These are phyloP conservation scores for Persicaria tinctoria DNA, from an alignment of 148 eudicot genomes.

Conservation along the genomic window DNA sequence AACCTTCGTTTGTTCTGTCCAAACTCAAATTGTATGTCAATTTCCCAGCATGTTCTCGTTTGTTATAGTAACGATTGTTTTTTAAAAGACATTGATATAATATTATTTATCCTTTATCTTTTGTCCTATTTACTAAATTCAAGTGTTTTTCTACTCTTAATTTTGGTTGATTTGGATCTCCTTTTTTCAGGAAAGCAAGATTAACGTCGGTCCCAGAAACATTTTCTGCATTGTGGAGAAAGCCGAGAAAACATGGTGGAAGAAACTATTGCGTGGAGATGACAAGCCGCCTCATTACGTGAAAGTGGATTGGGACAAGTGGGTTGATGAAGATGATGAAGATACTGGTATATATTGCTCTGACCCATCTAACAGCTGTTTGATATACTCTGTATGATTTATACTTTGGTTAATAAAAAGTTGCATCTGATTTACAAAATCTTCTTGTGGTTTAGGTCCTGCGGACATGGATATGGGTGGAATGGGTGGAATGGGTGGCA, in stretches of 20 bases:
- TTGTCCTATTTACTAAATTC: not conserved
- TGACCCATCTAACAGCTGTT: not conserved
- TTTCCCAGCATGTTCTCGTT: not conserved
- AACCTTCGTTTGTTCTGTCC: not conserved
- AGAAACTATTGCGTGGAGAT: conserved; percentile 58
- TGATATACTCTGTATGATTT: not conserved
- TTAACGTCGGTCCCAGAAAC: conserved; percentile 60
- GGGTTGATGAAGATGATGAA: conserved; percentile 98
- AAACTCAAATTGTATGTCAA: not conserved
- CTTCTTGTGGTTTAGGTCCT: conserved; percentile 34
- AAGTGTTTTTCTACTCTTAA: not conserved
- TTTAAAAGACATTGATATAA: not conserved
- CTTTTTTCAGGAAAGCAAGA: conserved; percentile 68
- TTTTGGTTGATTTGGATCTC: not conserved
- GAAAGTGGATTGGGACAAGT: conserved; percentile 98
- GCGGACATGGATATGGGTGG: conserved; percentile 70
- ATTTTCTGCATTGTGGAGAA: conserved; percentile 78
- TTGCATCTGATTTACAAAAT: no score
- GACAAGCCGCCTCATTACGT: conserved; percentile 79
- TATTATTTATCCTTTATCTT: not conserved
- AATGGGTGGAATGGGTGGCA: conserved; percentile 24
- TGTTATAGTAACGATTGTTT: not conserved
- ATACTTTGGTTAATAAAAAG: not conserved
- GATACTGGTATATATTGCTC: conserved; percentile 11
- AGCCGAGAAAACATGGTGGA: conserved; percentile 88